These are phyloP conservation scores for Aspergillus indologenus DNA, from an alignment of 495 filamentous ascomycete genomes.

Conservation along the genomic window DNA sequence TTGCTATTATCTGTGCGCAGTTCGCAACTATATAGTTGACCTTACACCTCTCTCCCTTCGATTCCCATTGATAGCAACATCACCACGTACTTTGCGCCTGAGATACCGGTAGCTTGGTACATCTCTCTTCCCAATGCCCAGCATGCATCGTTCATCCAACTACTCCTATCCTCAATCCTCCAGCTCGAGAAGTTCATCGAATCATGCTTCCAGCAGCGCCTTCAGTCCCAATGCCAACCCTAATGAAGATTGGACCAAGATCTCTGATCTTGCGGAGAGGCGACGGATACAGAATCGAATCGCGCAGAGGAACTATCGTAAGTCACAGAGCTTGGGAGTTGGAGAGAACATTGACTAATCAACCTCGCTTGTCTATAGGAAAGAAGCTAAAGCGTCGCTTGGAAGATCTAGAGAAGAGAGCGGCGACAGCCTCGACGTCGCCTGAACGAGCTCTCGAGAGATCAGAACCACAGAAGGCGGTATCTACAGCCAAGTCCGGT, in stretches of 20 bases:
- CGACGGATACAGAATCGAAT: constrained; percentile 96
- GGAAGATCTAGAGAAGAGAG: constrained; percentile 92
- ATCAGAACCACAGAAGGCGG: constrained; percentile 44
- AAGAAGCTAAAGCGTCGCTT: constrained; percentile 98
- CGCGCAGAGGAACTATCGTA: constrained; percentile 97
- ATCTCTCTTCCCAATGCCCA: constrained; percentile 9
- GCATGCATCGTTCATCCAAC: constrained; percentile 39
- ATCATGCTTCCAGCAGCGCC: constrained; percentile 83
- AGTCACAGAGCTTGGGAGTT: constrained; percentile 36
- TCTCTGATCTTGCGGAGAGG: constrained; percentile 92
- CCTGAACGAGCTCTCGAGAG: constrained; percentile 62
- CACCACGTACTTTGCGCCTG: background rate
- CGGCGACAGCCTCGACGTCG: constrained; percentile 74
- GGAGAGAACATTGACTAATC: background rate
- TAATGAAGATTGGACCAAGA: constrained; percentile 99
- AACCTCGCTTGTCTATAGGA: constrained; percentile 50
- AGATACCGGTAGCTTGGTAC: background rate
- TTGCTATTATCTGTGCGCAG: constrained; percentile 17
- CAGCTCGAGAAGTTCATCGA: constrained; percentile 55
- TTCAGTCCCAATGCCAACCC: constrained; percentile 96
- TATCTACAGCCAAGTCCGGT: constrained; percentile 36
- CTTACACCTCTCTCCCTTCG: constrained; percentile 14
- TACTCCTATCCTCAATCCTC: constrained; percentile 33
- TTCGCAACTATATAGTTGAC: constrained; percentile 32
- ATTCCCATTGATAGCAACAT: background rate